Base-by-base conservation (phyloP, 257 asterid species). In the Avicennia marina region DNA sequence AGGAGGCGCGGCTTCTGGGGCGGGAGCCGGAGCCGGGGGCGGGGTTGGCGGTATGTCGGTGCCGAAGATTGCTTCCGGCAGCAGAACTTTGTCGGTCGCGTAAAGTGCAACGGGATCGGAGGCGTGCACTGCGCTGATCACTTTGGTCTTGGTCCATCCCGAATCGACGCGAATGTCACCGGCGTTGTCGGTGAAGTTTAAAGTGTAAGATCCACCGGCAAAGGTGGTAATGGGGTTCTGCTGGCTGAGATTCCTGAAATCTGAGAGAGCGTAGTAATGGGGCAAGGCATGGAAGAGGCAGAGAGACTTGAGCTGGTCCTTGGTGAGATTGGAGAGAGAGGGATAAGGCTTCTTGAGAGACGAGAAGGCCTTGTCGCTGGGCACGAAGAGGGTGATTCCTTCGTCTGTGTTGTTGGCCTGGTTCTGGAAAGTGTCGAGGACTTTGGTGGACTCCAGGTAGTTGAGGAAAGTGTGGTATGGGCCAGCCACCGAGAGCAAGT, bases 11-110 rank as follows among this genome's bases (percentile, higher is more conserved):
- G 60, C 42, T 13, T 48, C 21, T 66, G 41, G 41, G 41, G 41
- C 91, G 0, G 93, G 97, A 31, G 89, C 72, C 0, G 95, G 97
- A 5, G 91, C 80, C 0, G 97, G 97, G 7, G 94, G 89, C 0
- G 95, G 79, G 16, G 66, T 73, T n/a, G 97, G 97, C 4, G 97
- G 97, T 9, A 89, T 74, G 40, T 83, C 84, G 0, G 94, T 86
- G 49, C 97, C 97, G 18, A 86, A 89, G 47, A 89, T 83, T 0
- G 93, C 94, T 49, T 70, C 84, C 0, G 97, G 95, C 54, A 86
- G 80, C 13, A 89, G 77, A 6, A 89, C 95, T 46, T 34, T 67
- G 21, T 86, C 89, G 7, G 82, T 76, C 76, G 86, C 87, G 52
- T 79, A 89, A 46, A 89, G 55, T 1, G 95, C 94, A 6, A 84